Conservation (phyloP, 2,329 filamentous ascomycete species). For the Metarhizium brunneum region DNA sequence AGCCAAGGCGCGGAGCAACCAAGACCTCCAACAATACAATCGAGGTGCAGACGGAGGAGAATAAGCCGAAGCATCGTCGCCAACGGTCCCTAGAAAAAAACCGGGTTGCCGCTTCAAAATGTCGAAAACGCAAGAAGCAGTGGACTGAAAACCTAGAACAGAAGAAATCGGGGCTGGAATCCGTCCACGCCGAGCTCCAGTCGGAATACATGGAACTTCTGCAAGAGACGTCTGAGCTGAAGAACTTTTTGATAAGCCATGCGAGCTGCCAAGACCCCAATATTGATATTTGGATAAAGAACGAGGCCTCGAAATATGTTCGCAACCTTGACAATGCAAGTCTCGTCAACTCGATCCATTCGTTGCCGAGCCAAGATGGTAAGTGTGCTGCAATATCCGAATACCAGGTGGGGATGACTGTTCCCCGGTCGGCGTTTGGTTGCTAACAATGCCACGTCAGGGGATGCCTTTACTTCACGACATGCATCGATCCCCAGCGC, state of each 20-base stretch:
- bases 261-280: slow-evolving; percentile 42
- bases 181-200: slow-evolving; percentile 31
- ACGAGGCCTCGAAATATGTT: slow-evolving; percentile 41
- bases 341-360: neutral
- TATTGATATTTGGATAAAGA: slow-evolving; percentile 44
- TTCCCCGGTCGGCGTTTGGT: too few species aligned
- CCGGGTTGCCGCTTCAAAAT: slow-evolving; percentile 64
- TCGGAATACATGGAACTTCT: slow-evolving; percentile 32
- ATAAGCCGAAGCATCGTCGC: slow-evolving; percentile 21
- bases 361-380: slow-evolving; percentile 1
- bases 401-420: too few species aligned
- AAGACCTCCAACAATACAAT: neutral
- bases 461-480: neutral
- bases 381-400: neutral
- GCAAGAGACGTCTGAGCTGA: slow-evolving; percentile 36
- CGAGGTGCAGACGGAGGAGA: neutral
- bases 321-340: slow-evolving; percentile 4
- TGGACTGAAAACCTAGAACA: slow-evolving; percentile 42
- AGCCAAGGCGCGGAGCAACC: neutral
- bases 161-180: slow-evolving; percentile 33
- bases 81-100: slow-evolving; percentile 60
- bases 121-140: slow-evolving; percentile 56
- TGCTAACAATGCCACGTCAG: neutral
- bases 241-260: slow-evolving; percentile 43
- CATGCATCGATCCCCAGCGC: neutral